Base-by-base conservation (phyloP, 768 basidiomycete genomes). In the Psilocybe azurescens region DNA sequence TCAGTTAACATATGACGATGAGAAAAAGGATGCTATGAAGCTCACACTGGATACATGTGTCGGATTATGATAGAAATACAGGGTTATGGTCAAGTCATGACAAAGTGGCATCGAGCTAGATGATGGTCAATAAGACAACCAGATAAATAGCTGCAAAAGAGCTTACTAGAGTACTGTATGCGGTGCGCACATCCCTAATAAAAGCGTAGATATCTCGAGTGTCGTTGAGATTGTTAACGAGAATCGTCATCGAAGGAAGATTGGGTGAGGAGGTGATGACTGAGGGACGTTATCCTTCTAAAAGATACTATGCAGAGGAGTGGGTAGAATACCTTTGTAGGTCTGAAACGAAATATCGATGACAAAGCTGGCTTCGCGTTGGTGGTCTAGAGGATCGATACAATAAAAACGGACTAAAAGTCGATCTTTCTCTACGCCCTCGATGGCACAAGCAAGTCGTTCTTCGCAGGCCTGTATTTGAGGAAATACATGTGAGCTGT, bases 221-320 rank as follows among this genome's bases (percentile, higher is more conserved):
- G 20, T 85, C 83, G 68, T 93, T 94, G 46, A 96, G 83, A 32
- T 84, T 82, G 51, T 85, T 86, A 29, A 95, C 77, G 6, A 95
- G 77, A 16, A 90, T 82, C 0, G 89, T 83, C 49, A 96, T 77
- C 0, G 82, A 77, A 0, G 90, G 85, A 4, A 95, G 77, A 8
- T 82, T 80, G 0, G 94, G 94, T 7, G 88, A 89, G 5, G 88
- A 87, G 24, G 90, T 93, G n/a, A 92, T 83, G 1, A 95, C 95
- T 96, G 67, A 10, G 24, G 10, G 16, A 2, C 2, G 9, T 14
- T 36, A 30, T 14, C 8, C 7, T 20, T 32, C 3, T 16, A 10
- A 6, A 2, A 24, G 24, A 24, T 24, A 24, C 24, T 24, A 24
- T 24, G 24, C 24, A 24, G 24, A 24, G 24, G 24, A 24, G 24